phyloP scores from a whole-genome alignment of 306 rosid genomes.

The Trifolium subterraneum region DNA sequence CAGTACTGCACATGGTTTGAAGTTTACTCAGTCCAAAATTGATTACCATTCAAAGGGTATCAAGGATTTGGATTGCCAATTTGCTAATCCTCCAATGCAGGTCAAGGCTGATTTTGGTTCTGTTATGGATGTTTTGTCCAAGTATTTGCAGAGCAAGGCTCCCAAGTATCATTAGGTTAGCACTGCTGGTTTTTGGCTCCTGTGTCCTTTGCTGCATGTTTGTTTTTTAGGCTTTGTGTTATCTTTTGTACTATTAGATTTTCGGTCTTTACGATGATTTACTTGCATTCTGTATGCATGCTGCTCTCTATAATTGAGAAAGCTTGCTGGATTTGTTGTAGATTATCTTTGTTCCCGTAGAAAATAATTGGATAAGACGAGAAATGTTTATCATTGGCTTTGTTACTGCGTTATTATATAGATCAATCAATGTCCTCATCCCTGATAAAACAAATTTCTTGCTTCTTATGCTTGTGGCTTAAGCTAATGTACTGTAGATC shows the following conservation, averaged over 20 bases:
- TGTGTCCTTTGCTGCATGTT: constrained; percentile 20
- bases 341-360: constrained; percentile 40
- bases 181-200: constrained; percentile 37
- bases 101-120: constrained; percentile 87
- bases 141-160: constrained; percentile 75
- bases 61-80: constrained; percentile 77
- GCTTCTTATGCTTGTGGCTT: background rate
- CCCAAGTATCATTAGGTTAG: constrained; percentile 53
- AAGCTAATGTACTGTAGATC: background rate
- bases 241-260: constrained; percentile 36
- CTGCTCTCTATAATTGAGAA: constrained; percentile 34
- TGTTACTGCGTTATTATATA: constrained; percentile 7
- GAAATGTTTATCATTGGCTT: constrained; percentile 30
- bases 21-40: constrained; percentile 80
- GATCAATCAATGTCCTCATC: background rate
- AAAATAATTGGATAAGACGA: constrained; percentile 33
- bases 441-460: background rate
- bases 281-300: constrained; percentile 39
- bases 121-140: constrained; percentile 89
- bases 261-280: constrained; percentile 24
- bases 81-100: constrained; percentile 74
- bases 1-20: constrained; percentile 91
- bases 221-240: constrained; percentile 33
- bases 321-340: constrained; percentile 44
- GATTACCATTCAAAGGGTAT: constrained; percentile 80